phyloP scores from a whole-genome alignment of 169 alveolate genomes.

The Ichthyophthirius multifiliis region DNA sequence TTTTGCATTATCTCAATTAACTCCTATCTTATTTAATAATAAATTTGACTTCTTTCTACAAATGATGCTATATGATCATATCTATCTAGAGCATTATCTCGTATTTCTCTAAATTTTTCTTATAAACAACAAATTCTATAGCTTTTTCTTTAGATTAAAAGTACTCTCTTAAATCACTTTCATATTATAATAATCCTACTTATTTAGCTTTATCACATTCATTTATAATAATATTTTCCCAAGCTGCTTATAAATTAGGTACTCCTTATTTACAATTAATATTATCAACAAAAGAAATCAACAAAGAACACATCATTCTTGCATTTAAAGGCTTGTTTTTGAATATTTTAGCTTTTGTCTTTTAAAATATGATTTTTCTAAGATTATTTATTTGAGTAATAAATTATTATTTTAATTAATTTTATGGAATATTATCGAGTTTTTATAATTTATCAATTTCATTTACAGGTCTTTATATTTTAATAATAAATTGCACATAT shows the following conservation, averaged over 20 bases:
- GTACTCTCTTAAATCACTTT: no score
- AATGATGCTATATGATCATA: slow-evolving; percentile 27
- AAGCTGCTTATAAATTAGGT: slow-evolving; percentile 78
- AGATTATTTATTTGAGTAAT: slow-evolving; percentile 39
- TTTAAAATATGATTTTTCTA: slow-evolving; percentile 57
- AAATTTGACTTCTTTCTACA: slow-evolving; percentile 16
- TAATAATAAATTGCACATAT: neutral
- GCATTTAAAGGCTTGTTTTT: slow-evolving; percentile 47
- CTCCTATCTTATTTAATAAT: neutral
- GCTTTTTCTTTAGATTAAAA: no score
- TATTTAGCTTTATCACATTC: slow-evolving; percentile 61
- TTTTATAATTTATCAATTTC: slow-evolving; percentile 66
- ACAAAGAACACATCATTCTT: slow-evolving; percentile 65
- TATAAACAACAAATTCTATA: slow-evolving; percentile 10
- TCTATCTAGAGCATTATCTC: slow-evolving; percentile 17
- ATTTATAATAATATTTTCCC: slow-evolving; percentile 68
- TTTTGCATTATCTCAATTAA: neutral
- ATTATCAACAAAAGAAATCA: slow-evolving; percentile 59
- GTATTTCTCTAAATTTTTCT: neutral
- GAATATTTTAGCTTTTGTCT: slow-evolving; percentile 36
- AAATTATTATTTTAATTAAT: slow-evolving; percentile 68
- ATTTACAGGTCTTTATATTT: slow-evolving; percentile 63
- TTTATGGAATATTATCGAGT: slow-evolving; percentile 56
- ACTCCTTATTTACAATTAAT: slow-evolving; percentile 70
- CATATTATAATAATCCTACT: slow-evolving; percentile 27